These are phyloP conservation scores for Heritiera fomes DNA, from an alignment of 345 rosid genomes.

Conservation along the genomic window DNA sequence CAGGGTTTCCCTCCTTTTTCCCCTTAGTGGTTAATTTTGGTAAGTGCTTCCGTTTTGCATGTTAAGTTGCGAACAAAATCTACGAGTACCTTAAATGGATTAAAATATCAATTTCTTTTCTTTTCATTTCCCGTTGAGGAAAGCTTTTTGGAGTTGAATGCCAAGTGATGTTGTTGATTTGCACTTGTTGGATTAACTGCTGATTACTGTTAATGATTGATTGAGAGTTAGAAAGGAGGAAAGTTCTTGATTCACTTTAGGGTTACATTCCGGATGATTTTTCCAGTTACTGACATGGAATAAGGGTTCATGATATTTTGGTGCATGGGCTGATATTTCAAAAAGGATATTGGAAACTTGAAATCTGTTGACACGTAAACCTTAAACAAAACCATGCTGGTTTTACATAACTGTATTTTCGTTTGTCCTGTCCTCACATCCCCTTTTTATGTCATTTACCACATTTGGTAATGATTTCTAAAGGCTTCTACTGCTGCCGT, in stretches of 20 bases:
- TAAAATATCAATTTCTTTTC: background rate
- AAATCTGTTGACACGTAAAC: background rate
- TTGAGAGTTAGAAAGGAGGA: background rate
- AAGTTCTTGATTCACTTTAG: slow-evolving; percentile 7
- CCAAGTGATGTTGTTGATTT: background rate
- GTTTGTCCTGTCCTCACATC: background rate
- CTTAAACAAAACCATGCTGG: background rate
- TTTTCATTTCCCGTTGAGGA: background rate
- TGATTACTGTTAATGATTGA: background rate
- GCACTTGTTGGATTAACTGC: background rate
- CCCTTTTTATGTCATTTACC: background rate
- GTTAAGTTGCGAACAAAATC: background rate
- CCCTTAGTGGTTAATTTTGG: background rate
- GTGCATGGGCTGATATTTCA: slow-evolving; percentile 5
- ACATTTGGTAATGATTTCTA: background rate
- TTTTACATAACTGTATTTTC: background rate
- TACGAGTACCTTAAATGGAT: background rate
- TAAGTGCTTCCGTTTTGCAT: background rate
- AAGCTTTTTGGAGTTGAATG: background rate
- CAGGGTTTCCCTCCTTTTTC: background rate
- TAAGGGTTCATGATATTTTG: background rate
- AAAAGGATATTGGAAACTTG: background rate
- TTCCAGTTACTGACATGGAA: background rate
- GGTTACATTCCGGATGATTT: background rate
- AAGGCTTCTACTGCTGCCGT: background rate